These are phyloP conservation scores for Pseudonectria foliicola DNA, from an alignment of 2,329 filamentous ascomycete species.

Conservation along the genomic window DNA sequence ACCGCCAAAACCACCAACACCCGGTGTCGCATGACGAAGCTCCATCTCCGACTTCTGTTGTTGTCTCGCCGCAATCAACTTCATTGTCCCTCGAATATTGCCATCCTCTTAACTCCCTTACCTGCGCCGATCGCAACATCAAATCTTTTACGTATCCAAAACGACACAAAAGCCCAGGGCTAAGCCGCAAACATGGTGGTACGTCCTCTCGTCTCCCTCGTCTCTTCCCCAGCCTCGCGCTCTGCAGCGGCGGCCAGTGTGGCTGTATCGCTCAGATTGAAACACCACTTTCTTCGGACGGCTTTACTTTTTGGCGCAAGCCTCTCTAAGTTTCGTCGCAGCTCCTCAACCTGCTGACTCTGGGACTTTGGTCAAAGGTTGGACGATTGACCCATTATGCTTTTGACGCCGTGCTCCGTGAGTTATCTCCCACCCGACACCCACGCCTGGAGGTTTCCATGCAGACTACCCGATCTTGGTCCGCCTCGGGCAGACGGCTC, in stretches of 20 bases:
- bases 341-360: slow-evolving; percentile 61
- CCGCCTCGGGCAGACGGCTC: no score
- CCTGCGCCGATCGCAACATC: not conserved
- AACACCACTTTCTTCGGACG: slow-evolving; percentile 9
- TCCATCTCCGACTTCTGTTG: slow-evolving; percentile 15
- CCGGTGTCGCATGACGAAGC: slow-evolving; percentile 19
- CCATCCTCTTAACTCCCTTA: no score
- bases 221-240: not conserved
- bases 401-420: slow-evolving; percentile 90
- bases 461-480: no score
- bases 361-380: slow-evolving; percentile 70
- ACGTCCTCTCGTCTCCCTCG: slow-evolving; percentile 1
- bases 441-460: no score
- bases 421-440: slow-evolving; percentile 26
- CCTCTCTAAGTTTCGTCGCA: slow-evolving; percentile 34
- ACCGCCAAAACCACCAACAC: no score
- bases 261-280: slow-evolving; percentile 24
- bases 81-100: no score
- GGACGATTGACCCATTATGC: slow-evolving; percentile 91
- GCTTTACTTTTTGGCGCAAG: slow-evolving; percentile 15
- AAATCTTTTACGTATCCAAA: not conserved
- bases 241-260: slow-evolving; percentile 17
- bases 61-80: slow-evolving; percentile 6
- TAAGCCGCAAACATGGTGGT: slow-evolving; percentile 2
- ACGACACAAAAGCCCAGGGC: not conserved